Evolutionary conservation across 1,284 basidiomycete genomes (phyloP).

Genomic region (Tilletia horrida): DNA sequence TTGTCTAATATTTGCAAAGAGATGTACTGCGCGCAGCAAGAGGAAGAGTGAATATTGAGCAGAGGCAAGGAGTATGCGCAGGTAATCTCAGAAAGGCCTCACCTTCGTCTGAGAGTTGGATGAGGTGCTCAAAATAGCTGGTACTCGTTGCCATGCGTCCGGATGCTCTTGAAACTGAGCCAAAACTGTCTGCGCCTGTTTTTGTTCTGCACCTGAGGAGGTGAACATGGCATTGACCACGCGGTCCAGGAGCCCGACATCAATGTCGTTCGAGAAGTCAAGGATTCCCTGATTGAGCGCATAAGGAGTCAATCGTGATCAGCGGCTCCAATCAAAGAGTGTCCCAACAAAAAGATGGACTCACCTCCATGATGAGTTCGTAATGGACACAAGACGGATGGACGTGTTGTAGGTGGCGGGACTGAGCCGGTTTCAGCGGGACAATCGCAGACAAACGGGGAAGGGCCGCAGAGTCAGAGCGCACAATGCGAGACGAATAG

Average conservation of each 20-base stretch:
- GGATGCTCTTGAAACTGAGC: constrained; percentile 89
- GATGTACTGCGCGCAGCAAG: constrained; percentile 32
- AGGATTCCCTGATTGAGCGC: constrained; percentile 36
- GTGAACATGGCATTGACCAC: constrained; percentile 52
- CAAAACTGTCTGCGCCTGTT: constrained; percentile 49
- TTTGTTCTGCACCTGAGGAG: constrained; percentile 39
- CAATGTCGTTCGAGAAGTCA: constrained; percentile 52
- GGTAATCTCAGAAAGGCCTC: constrained; percentile 5
- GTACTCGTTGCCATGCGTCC: constrained; percentile 97
- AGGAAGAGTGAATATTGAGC: not conserved
- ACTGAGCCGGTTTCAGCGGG: no score
- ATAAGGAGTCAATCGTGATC: not conserved
- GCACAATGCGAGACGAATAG: no score
- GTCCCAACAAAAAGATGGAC: not conserved
- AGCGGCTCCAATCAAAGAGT: no score
- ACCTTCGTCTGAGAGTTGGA: constrained; percentile 87
- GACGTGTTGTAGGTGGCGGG: no score
- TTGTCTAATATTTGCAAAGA: constrained; percentile 57
- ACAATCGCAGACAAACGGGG: no score
- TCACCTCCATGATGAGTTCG: constrained; percentile 19
- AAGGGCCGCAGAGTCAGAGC: no score
- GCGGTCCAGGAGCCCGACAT: constrained; percentile 51
- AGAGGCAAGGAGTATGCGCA: not conserved
- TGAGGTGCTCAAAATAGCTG: constrained; percentile 84
- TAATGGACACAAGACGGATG: no score